Base-by-base conservation (phyloP, 2,329 filamentous ascomycete genomes). In the Colletotrichum australisinense region DNA sequence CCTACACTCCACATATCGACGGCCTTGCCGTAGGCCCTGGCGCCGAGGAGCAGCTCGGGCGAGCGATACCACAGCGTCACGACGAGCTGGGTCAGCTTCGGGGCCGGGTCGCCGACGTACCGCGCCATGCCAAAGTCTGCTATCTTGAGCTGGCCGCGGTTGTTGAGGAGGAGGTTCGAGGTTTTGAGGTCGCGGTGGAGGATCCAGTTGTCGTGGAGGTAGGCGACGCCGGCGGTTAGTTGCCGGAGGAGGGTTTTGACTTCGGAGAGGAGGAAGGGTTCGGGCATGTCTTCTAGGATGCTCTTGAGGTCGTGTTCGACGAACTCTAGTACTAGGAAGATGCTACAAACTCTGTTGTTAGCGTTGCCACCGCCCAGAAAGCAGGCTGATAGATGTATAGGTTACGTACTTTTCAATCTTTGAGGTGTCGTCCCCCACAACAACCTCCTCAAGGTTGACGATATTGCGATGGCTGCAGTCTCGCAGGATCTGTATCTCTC, bases 91-190 rank as follows among this genome's bases (percentile, higher is more conserved):
- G 97, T 98, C 73, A 98, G 88, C 75, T 93, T 93, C 1, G 92
- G 89, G 0, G 92, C 87, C 4, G 96, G 95, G 77, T 94, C 91
- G 63, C 93, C 93, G 69, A 94, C 93, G 84, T 97, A 97, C 32
- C 97, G 91, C 4, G 97, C 96, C 95, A 99, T 98, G 82, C 97
- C 97, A 80, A 99, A 99, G 84, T 99, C 97, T 73, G 97, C 97
- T 76, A 99, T 93, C 83, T 98, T 98, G 83, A 99, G 92, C 81
- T 94, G 92, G 58, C 97, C 97, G 58, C 95, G 94, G 86, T 98
- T 98, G 86, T 95, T 97, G 84, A 99, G 93, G 59, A 99, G 91
- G 59, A 99, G 91, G 79, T 98, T 98, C 62, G 94, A 96, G 4
- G 95, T 97, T 83, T 98, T 98, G 78, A 98, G 91, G 83, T 98